phyloP scores from a whole-genome alignment of 2,329 filamentous ascomycete species.

The Cadophora sp. region DNA sequence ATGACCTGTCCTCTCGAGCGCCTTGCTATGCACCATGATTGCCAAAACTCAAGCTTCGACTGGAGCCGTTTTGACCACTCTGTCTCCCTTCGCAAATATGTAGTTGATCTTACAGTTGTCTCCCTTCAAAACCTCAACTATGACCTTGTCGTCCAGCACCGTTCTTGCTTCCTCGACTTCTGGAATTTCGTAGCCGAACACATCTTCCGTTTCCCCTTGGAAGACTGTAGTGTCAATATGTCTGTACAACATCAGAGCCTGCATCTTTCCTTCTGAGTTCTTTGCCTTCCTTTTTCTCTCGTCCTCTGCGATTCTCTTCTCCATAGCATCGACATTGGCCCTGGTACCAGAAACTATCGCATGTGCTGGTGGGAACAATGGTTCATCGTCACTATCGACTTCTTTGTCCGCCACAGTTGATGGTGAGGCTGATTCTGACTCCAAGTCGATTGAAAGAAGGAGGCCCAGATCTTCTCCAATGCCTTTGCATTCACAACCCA shows the following conservation, averaged over 20 bases:
- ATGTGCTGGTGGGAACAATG: conserved; percentile 32
- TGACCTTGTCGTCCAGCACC: conserved; percentile 56
- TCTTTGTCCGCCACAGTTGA: conserved; percentile 20
- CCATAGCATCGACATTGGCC: conserved; percentile 53
- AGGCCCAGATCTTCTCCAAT: conserved; percentile 47
- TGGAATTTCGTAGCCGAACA: conserved; percentile 42
- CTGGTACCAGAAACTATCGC: conserved; percentile 49
- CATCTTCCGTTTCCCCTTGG: conserved; percentile 43
- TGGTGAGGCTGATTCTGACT: conserved; percentile 10
- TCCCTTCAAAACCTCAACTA: conserved; percentile 56
- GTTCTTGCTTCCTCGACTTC: conserved; percentile 44
- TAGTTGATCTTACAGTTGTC: conserved; percentile 51
- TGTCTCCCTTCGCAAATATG: conserved; percentile 52
- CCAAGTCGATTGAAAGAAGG: conserved; percentile 29
- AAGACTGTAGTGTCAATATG: conserved; percentile 55
- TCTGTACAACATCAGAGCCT: conserved; percentile 59
- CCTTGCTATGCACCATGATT: conserved; percentile 27
- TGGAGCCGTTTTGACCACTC: neutral
- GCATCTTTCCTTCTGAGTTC: conserved; percentile 48
- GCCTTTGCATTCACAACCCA: conserved; percentile 68
- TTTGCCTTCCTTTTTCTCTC: conserved; percentile 41
- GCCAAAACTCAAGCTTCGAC: conserved; percentile 4
- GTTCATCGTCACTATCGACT: conserved; percentile 42
- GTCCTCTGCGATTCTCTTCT: conserved; percentile 48
- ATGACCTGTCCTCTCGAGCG: conserved; percentile 23